phyloP scores from a whole-genome alignment of 2,329 filamentous ascomycete genomes.

The Bisporella sp. region DNA sequence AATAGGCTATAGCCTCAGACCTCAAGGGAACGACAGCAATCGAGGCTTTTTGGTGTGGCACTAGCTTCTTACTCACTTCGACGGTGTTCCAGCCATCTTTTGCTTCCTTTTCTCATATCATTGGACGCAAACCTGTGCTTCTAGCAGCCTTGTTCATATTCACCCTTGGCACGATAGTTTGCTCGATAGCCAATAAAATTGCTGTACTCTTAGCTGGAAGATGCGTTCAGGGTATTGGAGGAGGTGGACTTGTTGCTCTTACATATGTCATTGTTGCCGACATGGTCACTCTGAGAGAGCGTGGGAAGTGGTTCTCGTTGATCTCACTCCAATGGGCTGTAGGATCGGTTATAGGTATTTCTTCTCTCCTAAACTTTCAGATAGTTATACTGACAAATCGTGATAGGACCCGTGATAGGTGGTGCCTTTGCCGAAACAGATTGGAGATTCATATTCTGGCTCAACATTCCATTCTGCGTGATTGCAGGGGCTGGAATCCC shows the following conservation, averaged over 20 bases:
- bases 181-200: slow-evolving; percentile 20
- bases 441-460: slow-evolving; percentile 22
- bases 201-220: slow-evolving; percentile 25
- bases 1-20: slow-evolving; percentile 15
- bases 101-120: slow-evolving; percentile 9
- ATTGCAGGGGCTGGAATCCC: slow-evolving; percentile 15
- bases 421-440: slow-evolving; percentile 33
- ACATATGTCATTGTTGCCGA: slow-evolving; percentile 37
- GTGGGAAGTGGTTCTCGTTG: slow-evolving; percentile 30
- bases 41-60: slow-evolving; percentile 62
- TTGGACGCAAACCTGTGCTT: slow-evolving; percentile 11
- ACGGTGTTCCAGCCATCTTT: slow-evolving; percentile 47
- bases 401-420: slow-evolving; percentile 29
- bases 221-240: slow-evolving; percentile 39
- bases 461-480: slow-evolving; percentile 18
- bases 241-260: slow-evolving; percentile 38
- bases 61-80: slow-evolving; percentile 53
- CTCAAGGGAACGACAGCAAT: slow-evolving; percentile 44
- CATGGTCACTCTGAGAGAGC: slow-evolving; percentile 33
- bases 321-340: slow-evolving; percentile 17
- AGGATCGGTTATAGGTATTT: slow-evolving; percentile 15
- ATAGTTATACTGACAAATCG: background rate
- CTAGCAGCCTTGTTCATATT: slow-evolving; percentile 9
- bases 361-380: background rate
- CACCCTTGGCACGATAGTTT: slow-evolving; percentile 19